Evolutionary conservation across 176 grass and related monocot genomes (phyloP), one percentile per base, ranked within the genome.

Genomic region (Hordeum marinum): DNA sequence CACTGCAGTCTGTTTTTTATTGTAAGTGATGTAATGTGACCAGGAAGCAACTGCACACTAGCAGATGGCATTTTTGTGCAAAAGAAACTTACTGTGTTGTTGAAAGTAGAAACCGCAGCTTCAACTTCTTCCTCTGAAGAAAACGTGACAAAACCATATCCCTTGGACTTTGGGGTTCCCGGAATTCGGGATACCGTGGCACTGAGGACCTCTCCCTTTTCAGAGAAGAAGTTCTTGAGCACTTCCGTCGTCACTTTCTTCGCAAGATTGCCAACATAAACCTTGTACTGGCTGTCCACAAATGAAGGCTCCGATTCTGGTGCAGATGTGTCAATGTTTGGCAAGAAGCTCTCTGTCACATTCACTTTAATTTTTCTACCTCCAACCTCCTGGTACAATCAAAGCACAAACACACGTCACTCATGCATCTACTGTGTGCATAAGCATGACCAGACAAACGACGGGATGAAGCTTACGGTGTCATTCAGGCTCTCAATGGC

Each of bases 181-280:
- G 86, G 88, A 79, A 90, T 81, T 54, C 90, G 85, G 10, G 93
- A 99, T 26, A 99, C 96, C 0, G 89, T 99, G 14, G 93, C 96
- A 54, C 96, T 93, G 54, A 99, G 90, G 68, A 96, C 90, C 43
- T 96, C 77, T 54, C 96, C 96, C 81, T 94, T 96, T 43, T 91
- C 96, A 75, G 93, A 91, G 61, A 99, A 99, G 90, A 96, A 96
- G 5, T 96, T 92, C 76, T 84, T 88, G 70, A 99, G 96, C 48
- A 94, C 62, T 39, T 99, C 91, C 0, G 90, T 85, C 10, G 91
- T 99, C 29, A 99, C 93, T 11, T 82, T 91, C 75, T 92, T 99
- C 0, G 93, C 93, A 72, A 99, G 88, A 87, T 99, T 99, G 72
- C 91, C 96, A 70, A 99, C 91, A 63, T 99, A 99, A 87, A 96